Evolutionary conservation across 495 filamentous ascomycete genomes (phyloP).

Genomic region (Aspergillus conjunctus): DNA sequence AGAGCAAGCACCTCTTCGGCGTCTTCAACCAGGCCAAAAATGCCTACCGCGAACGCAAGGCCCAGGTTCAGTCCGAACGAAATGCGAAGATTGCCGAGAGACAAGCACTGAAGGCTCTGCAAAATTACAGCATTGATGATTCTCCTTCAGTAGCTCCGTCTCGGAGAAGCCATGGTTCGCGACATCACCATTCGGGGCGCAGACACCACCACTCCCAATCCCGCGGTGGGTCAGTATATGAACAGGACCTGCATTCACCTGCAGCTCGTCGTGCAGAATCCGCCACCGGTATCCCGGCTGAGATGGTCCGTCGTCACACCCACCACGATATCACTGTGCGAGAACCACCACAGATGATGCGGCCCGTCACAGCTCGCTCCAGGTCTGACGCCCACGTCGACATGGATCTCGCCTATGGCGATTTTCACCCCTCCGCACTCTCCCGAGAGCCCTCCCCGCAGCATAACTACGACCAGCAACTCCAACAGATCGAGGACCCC

Average conservation of each 20-base stretch:
- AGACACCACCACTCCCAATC: constrained; percentile 26
- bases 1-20: constrained; percentile 86
- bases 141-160: constrained; percentile 49
- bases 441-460: constrained; percentile 34
- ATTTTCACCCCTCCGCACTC: constrained; percentile 44
- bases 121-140: constrained; percentile 54
- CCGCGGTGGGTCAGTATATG: constrained; percentile 34
- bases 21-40: constrained; percentile 87
- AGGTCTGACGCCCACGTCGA: constrained; percentile 67
- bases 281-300: constrained; percentile 29
- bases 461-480: constrained; percentile 16
- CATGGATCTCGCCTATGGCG: constrained; percentile 86
- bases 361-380: constrained; percentile 37
- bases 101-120: constrained; percentile 50
- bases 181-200: constrained; percentile 38
- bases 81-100: constrained; percentile 57
- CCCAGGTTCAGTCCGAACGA: constrained; percentile 69
- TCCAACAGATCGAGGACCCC: constrained; percentile 46
- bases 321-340: constrained; percentile 40
- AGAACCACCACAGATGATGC: constrained; percentile 24
- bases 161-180: constrained; percentile 39
- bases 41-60: constrained; percentile 81
- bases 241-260: constrained; percentile 32
- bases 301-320: constrained; percentile 51
- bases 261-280: constrained; percentile 11